A percentile compares a stretch with the other conserved stretches of the same genome.
These are phyloP conservation scores for Cryptococcus deneoformans DNA, from an alignment of 1,284 basidiomycete genomes.

Conservation along the genomic window DNA sequence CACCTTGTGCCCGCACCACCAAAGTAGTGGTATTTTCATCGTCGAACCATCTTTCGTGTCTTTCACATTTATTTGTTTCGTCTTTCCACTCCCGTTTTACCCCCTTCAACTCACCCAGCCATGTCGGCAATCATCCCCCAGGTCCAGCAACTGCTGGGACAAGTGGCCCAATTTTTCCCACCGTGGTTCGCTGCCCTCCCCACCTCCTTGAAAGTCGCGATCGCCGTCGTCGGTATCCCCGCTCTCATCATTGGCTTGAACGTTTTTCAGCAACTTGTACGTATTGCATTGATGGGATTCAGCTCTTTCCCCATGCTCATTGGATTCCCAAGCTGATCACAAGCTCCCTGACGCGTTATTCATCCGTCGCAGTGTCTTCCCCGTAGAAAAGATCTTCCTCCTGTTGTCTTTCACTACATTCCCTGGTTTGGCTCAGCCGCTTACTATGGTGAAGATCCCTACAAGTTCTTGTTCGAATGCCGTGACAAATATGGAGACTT, in stretches of 20 bases:
- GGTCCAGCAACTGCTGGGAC: neutral
- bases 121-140: conserved; percentile 4
- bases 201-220: conserved; percentile 12
- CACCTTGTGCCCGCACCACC: neutral
- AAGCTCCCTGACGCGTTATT: neutral
- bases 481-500: conserved; percentile 77
- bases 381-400: conserved; percentile 60
- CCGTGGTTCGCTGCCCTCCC: conserved; percentile 14
- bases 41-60: conserved; percentile 10
- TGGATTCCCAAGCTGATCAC: neutral
- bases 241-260: conserved; percentile 56
- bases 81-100: neutral
- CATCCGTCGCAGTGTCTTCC: conserved; percentile 44
- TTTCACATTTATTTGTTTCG: neutral
- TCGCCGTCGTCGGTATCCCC: conserved; percentile 33
- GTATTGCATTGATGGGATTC: conserved; percentile 22
- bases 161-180: neutral
- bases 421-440: conserved; percentile 73
- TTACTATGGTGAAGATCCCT: conserved; percentile 75
- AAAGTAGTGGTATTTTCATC: neutral
- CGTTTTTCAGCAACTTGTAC: conserved; percentile 60
- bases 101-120: neutral
- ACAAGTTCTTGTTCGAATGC: conserved; percentile 69
- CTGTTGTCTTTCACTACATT: conserved; percentile 73
- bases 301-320: neutral